Conservation (phyloP, 176 grass and related monocot genomes). For the Eleusine coracana region DNA sequence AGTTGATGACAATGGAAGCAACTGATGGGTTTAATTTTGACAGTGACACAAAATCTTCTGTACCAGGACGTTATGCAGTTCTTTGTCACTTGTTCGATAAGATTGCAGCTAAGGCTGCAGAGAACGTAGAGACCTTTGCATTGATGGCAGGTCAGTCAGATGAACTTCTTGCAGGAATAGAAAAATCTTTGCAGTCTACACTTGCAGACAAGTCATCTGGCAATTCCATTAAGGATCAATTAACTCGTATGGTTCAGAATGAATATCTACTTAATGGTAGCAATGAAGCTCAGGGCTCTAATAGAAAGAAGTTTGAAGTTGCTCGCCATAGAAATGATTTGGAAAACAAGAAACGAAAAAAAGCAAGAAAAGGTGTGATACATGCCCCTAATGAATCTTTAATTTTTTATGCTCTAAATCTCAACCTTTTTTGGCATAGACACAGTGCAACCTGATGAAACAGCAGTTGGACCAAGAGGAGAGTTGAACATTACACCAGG, state of each 20-base stretch:
- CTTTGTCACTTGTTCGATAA: conserved; percentile 75
- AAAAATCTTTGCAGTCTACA: conserved; percentile 57
- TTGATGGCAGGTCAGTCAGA: conserved; percentile 69
- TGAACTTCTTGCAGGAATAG: conserved; percentile 73
- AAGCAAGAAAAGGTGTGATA: conserved; percentile 68
- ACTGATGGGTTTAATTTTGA: conserved; percentile 51
- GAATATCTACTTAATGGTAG: conserved; percentile 48
- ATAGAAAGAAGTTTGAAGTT: conserved; percentile 58
- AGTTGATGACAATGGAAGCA: conserved; percentile 43
- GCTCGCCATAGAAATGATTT: conserved; percentile 50
- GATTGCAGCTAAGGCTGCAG: conserved; percentile 82
- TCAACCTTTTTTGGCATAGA: conserved; percentile 28
- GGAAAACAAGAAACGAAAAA: conserved; percentile 64
- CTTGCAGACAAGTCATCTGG: conserved; percentile 55
- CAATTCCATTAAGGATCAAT: conserved; percentile 50
- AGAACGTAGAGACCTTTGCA: conserved; percentile 65
- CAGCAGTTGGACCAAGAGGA: conserved; percentile 49
- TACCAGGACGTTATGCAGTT: conserved; percentile 60
- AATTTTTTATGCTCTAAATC: conserved; percentile 25
- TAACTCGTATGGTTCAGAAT: conserved; percentile 49
- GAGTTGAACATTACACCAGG: conserved; percentile 52
- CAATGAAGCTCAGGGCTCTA: conserved; percentile 52
- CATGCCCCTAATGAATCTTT: conserved; percentile 24
- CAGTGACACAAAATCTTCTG: conserved; percentile 42
- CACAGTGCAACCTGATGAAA: conserved; percentile 43